These are phyloP conservation scores for Aphanomyces invadans DNA, from an alignment of 352 stramenopile species.

Conservation along the genomic window DNA sequence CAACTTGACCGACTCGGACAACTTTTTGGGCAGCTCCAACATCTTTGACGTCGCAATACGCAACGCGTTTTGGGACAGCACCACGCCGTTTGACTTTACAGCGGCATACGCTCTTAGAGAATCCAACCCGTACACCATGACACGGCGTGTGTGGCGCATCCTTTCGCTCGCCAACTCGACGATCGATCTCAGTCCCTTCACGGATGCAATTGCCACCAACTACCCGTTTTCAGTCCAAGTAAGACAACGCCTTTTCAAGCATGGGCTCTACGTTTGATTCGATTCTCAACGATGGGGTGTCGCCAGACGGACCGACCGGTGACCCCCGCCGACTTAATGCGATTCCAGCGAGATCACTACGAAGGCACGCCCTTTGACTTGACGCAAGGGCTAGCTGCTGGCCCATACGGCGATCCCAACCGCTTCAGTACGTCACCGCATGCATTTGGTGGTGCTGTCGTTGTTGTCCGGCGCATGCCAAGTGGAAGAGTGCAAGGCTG, in stretches of 20 bases:
- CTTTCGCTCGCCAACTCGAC: slow-evolving; percentile 72
- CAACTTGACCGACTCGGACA: slow-evolving; percentile 55
- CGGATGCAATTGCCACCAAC: slow-evolving; percentile 63
- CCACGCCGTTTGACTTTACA: slow-evolving; percentile 84
- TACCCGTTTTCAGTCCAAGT: slow-evolving; percentile 85
- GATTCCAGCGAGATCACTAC: slow-evolving; percentile 90
- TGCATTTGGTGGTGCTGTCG: neutral
- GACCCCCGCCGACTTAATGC: slow-evolving; percentile 81
- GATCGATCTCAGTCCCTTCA: slow-evolving; percentile 58
- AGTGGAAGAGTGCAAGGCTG: no score
- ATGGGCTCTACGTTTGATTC: neutral
- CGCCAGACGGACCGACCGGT: slow-evolving; percentile 34
- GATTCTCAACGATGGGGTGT: neutral
- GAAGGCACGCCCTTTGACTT: slow-evolving; percentile 89
- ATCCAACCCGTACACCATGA: slow-evolving; percentile 68
- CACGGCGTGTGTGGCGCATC: slow-evolving; percentile 85
- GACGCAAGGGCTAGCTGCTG: slow-evolving; percentile 59
- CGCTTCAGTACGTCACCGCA: slow-evolving; percentile 69
- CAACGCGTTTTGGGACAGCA: slow-evolving; percentile 63
- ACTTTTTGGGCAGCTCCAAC: slow-evolving; percentile 87
- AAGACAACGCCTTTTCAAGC: neutral
- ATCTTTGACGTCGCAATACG: slow-evolving; percentile 81
- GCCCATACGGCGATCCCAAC: slow-evolving; percentile 88
- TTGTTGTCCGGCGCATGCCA: no score
- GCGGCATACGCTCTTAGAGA: slow-evolving; percentile 55